Evolutionary conservation across 78 protist genomes (phyloP).

Genomic region (Neovahlkampfia damariscottae): DNA sequence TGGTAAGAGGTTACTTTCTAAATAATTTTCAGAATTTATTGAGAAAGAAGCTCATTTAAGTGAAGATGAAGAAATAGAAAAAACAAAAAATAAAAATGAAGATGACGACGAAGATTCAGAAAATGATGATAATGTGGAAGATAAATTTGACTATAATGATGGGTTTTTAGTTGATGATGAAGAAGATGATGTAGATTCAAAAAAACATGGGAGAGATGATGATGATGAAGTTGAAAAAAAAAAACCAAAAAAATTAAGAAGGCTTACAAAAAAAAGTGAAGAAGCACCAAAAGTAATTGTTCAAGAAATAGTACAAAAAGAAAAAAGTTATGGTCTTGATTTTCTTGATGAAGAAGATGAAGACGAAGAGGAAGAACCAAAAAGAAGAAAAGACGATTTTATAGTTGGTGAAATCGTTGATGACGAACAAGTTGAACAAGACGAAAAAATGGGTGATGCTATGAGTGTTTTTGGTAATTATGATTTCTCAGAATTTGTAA

Average conservation of each 20-base stretch:
- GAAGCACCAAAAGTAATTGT: not conserved
- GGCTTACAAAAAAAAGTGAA: not conserved
- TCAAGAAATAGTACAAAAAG: not conserved
- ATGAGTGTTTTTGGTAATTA: too few relatives aligned
- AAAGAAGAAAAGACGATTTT: not conserved
- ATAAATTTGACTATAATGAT: not conserved
- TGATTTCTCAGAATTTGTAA: too few relatives aligned
- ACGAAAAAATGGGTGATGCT: too few relatives aligned
- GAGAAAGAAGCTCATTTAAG: not conserved
- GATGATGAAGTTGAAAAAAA: not conserved
- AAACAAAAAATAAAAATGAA: not conserved
- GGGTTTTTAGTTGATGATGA: not conserved
- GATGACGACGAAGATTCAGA: conserved; percentile 2
- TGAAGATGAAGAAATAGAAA: not conserved
- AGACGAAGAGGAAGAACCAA: too few relatives aligned
- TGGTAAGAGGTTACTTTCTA: too few relatives aligned
- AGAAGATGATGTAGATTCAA: not conserved
- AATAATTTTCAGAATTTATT: too few relatives aligned
- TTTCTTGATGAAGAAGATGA: too few relatives aligned
- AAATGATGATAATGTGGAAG: not conserved
- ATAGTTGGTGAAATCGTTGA: not conserved
- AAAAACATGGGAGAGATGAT: not conserved
- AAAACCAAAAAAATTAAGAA: not conserved
- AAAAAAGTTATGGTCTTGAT: not conserved
- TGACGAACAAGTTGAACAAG: not conserved